Base-by-base conservation (phyloP, 805 yeast species). In the Zygoascus tannicola region DNA sequence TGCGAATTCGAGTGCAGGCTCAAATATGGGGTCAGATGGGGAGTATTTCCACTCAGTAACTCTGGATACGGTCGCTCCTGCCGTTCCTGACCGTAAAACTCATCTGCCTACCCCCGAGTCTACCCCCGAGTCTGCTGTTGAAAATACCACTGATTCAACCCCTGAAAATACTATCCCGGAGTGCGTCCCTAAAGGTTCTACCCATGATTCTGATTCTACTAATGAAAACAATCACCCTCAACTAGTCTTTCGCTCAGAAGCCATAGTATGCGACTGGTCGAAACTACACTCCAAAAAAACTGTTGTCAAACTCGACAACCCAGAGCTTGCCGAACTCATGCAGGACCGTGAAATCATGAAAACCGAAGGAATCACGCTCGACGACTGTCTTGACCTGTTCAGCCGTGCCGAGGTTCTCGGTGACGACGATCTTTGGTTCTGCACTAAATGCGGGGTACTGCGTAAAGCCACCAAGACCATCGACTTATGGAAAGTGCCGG, bases 401-500 rank as follows among this genome's bases (percentile, higher is more conserved):
- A 76, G 94, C 16, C 74, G 76, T 40, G 81, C 94, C 0, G 98
- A 90, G 59, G 76, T 87, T 2, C 69, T 90, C 37, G 85, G 96
- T 12, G 82, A 85, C 40, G 81, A 85, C 43, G 97, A 90, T 62
- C 68, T 86, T 28, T 90, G 97, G 97, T 88, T 80, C 55, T 90
- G 98, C 61, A 94, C 96, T 0, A 65, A 69, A 10, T 90, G 98
- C 67, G 78, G 83, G 55, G 92, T 84, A 42, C 95, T 86, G 56
- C 75, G 87, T 47, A 86, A 84, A 53, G 97, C 97, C 0, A 78
- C 94, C 1, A 90, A 92, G 56, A 81, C 85, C 36, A 81, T 92
- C 43, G 94, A 87, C 61, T 66, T 90, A 16, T 92, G 97, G 97
- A 74, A 79, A n/a, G 78, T 85, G 0, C 97, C 97, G 1, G 97